phyloP scores from a whole-genome alignment of 768 basidiomycete genomes.

The Lactarius psammicola region DNA sequence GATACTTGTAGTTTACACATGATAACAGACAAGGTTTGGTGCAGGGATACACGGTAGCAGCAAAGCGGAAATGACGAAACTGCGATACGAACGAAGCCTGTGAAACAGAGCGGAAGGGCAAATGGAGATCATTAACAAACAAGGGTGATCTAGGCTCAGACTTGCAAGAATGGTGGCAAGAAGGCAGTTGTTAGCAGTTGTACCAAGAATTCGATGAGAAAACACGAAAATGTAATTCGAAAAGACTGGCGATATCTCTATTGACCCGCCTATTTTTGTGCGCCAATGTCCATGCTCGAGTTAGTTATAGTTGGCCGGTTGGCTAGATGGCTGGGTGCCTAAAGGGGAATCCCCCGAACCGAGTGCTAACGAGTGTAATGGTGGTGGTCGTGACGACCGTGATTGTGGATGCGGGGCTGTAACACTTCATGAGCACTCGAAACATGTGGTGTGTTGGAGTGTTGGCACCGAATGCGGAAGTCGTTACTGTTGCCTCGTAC shows the following conservation, averaged over 20 bases:
- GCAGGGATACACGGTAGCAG: slow-evolving; percentile 17
- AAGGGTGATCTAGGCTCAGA: slow-evolving; percentile 16
- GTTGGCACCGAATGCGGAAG: slow-evolving; percentile 24
- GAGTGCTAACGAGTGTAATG: slow-evolving; percentile 17
- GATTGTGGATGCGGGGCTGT: slow-evolving; percentile 19
- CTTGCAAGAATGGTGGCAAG: slow-evolving; percentile 14
- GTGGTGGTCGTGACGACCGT: slow-evolving; percentile 16
- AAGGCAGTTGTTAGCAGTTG: slow-evolving; percentile 10
- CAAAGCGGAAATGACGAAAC: slow-evolving; percentile 16
- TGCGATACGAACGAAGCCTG: slow-evolving; percentile 16
- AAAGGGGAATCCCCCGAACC: slow-evolving; percentile 17
- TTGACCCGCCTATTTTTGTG: slow-evolving; percentile 24
- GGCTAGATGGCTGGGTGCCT: slow-evolving; percentile 4
- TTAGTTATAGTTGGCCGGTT: slow-evolving; percentile 11
- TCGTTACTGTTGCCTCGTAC: slow-evolving; percentile 22
- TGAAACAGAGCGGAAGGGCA: slow-evolving; percentile 13
- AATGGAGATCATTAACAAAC: slow-evolving; percentile 5
- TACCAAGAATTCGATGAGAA: slow-evolving; percentile 15
- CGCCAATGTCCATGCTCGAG: slow-evolving; percentile 23
- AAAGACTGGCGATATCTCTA: not conserved
- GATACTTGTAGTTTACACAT: slow-evolving; percentile 23
- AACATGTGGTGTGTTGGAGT: slow-evolving; percentile 7
- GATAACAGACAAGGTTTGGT: slow-evolving; percentile 16
- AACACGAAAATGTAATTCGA: slow-evolving; percentile 6
- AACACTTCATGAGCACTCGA: slow-evolving; percentile 17